Evolutionary conservation across 1,284 basidiomycete species (phyloP).

Genomic region (Ustilago hordei): DNA sequence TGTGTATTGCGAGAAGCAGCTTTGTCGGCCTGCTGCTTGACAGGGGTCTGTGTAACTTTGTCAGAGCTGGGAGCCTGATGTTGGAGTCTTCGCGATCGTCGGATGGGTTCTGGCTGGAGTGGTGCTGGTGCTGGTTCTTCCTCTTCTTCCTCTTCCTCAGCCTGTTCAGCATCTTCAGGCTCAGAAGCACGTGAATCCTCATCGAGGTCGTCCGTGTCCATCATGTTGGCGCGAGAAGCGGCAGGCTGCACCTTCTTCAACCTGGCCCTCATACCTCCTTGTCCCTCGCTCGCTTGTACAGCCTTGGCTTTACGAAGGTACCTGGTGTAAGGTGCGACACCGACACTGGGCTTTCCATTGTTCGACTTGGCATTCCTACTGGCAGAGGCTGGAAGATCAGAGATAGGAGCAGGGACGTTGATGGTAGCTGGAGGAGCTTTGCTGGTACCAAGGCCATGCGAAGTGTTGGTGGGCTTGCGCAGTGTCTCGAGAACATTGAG

Average conservation of each 20-base stretch:
- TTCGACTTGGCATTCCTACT: constrained; percentile 10
- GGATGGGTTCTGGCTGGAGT: constrained; percentile 28
- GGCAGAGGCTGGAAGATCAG: constrained; percentile 25
- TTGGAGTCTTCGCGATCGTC: constrained; percentile 39
- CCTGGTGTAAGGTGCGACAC: constrained; percentile 60
- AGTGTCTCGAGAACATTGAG: constrained; percentile 70
- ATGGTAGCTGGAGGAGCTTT: constrained; percentile 31
- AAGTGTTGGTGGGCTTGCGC: constrained; percentile 64
- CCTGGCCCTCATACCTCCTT: constrained; percentile 43
- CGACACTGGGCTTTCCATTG: constrained; percentile 20
- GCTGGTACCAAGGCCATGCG: constrained; percentile 38
- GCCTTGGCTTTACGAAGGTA: constrained; percentile 47
- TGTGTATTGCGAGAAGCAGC: constrained; percentile 17
- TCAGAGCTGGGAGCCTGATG: constrained; percentile 25
- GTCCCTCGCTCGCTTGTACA: constrained; percentile 26
- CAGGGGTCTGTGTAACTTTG: constrained; percentile 23
- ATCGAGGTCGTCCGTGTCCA: constrained; percentile 22
- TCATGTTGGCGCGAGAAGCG: background rate
- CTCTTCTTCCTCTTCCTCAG: constrained; percentile 29
- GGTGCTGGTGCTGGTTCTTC: constrained; percentile 20
- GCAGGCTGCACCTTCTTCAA: constrained; percentile 28
- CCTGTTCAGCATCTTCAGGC: constrained; percentile 23
- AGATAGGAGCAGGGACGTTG: constrained; percentile 49
- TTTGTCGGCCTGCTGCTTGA: constrained; percentile 36
- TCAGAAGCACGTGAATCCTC: constrained; percentile 28